phyloP scores from a whole-genome alignment of 2,329 filamentous ascomycete genomes.

The Onygenales sp. region DNA sequence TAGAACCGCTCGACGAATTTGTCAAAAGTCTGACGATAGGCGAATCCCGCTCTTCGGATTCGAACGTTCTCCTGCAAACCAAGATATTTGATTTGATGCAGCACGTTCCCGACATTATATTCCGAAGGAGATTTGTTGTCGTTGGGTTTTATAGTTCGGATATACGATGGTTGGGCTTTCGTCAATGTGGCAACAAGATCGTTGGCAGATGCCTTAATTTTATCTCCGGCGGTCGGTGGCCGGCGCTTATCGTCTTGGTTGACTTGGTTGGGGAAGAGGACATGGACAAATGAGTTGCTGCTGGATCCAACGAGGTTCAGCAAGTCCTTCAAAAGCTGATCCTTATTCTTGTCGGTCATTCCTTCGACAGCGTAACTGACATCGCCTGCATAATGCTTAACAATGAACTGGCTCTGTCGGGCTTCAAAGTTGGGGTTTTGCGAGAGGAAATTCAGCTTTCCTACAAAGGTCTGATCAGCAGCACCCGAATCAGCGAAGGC shows the following conservation, averaged over 20 bases:
- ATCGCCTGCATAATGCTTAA: conserved; percentile 98
- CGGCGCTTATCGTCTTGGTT: conserved; percentile 93
- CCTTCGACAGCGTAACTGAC: conserved; percentile 90
- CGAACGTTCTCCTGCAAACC: conserved; percentile 99
- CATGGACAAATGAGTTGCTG: conserved; percentile 76
- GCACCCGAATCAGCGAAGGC: conserved; percentile 90
- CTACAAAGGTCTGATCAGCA: conserved; percentile 92
- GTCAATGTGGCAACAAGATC: conserved; percentile 89
- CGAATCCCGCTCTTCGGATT: conserved; percentile 91
- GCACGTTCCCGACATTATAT: conserved; percentile 82
- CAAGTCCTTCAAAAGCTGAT: conserved; percentile 88
- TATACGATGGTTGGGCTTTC: conserved; percentile 96
- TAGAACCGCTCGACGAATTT: conserved; percentile 98
- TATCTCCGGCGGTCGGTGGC: conserved; percentile 89
- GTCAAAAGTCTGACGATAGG: conserved; percentile 92
- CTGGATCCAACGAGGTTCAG: conserved; percentile 78
- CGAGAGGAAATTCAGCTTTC: conserved; percentile 79
- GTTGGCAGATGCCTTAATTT: conserved; percentile 91
- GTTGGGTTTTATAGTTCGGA: conserved; percentile 98
- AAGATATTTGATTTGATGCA: conserved; percentile 98
- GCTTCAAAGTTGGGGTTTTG: conserved; percentile 82
- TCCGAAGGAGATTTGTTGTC: conserved; percentile 95
- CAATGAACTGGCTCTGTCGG: conserved; percentile 90
- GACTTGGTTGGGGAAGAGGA: conserved; percentile 82
- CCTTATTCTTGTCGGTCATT: conserved; percentile 99